A percentile compares a stretch with the other conserved stretches of the same genome.
These are phyloP conservation scores for Umbelopsis sp. DNA, from an alignment of 192 early-diverging fungal genomes.

Conservation along the genomic window DNA sequence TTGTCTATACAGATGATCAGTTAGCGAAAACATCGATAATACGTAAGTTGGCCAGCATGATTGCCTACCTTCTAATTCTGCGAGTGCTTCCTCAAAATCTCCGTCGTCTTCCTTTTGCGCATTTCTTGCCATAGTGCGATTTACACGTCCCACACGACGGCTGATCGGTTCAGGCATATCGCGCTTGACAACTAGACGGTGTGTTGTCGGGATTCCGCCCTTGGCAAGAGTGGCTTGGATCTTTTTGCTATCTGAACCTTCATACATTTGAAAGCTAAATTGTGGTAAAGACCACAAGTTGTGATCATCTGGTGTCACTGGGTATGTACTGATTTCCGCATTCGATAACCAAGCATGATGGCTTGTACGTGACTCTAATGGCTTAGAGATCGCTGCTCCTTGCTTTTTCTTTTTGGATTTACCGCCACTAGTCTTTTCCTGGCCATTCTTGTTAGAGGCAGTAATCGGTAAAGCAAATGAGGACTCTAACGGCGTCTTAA, in stretches of 20 bases:
- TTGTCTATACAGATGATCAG: constrained; percentile 34
- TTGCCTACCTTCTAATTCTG: constrained; percentile 41
- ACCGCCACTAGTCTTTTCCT: background rate
- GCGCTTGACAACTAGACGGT: constrained; percentile 46
- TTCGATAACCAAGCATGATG: constrained; percentile 45
- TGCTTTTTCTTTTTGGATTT: constrained; percentile 9
- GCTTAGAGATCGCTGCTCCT: background rate
- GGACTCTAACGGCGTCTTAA: constrained; percentile 35
- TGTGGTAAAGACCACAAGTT: constrained; percentile 53
- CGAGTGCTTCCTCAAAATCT: constrained; percentile 39
- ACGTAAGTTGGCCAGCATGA: background rate
- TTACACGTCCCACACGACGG: constrained; percentile 30
- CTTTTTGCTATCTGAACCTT: constrained; percentile 26
- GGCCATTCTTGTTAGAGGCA: background rate
- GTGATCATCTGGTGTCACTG: constrained; percentile 42
- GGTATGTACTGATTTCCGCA: constrained; percentile 59
- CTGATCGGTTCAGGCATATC: constrained; percentile 51
- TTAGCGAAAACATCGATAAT: background rate
- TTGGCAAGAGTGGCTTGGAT: constrained; percentile 35
- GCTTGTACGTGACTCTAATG: background rate
- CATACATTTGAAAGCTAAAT: constrained; percentile 54
- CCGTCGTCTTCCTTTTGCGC: constrained; percentile 25
- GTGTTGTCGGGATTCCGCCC: constrained; percentile 44
- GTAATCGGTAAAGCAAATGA: background rate
- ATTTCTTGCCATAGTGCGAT: constrained; percentile 37